Percentiles rank a stretch among this genome's conserved stretches.
These are phyloP conservation scores for Botrytis deweyae DNA, from an alignment of 2,329 filamentous ascomycete genomes.

Conservation along the genomic window DNA sequence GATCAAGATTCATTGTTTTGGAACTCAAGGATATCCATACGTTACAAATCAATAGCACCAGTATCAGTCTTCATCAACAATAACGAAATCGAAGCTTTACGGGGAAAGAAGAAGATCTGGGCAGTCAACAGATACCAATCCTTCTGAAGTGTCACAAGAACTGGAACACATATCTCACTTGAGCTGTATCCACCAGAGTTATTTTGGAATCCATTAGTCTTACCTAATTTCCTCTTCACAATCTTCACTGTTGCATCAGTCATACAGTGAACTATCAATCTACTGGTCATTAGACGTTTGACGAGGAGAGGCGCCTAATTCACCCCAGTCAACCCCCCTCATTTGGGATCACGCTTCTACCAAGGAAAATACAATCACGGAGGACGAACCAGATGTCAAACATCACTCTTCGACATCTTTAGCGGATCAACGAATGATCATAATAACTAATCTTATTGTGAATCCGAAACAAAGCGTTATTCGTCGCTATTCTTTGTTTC, in stretches of 20 bases:
- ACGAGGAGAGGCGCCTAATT: slow-evolving; percentile 8
- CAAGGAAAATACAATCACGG: not conserved
- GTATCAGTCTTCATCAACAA: not conserved
- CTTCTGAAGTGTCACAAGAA: not conserved
- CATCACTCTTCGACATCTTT: not conserved
- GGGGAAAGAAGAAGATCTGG: not conserved
- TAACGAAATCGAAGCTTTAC: not conserved
- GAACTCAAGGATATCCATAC: not conserved
- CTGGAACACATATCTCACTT: not conserved
- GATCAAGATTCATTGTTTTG: slow-evolving; percentile 20
- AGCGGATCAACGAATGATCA: not conserved
- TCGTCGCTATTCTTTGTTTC: not conserved
- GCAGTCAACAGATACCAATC: not conserved
- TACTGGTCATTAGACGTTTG: slow-evolving; percentile 5
- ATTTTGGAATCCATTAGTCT: not conserved
- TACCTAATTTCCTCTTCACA: not conserved
- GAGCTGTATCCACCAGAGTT: not conserved
- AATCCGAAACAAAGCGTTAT: slow-evolving; percentile 10
- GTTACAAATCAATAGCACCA: not conserved
- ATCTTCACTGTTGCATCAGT: not conserved
- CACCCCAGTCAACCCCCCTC: not conserved
- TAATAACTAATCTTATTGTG: not conserved
- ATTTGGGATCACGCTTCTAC: slow-evolving; percentile 1
- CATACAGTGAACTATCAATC: not conserved
- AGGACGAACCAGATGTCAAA: slow-evolving; percentile 12